A percentile compares a stretch with the other conserved stretches of the same genome.
Evolutionary conservation across 495 filamentous ascomycete genomes (phyloP).

Genomic region (Aspergillus saccharolyticus): DNA sequence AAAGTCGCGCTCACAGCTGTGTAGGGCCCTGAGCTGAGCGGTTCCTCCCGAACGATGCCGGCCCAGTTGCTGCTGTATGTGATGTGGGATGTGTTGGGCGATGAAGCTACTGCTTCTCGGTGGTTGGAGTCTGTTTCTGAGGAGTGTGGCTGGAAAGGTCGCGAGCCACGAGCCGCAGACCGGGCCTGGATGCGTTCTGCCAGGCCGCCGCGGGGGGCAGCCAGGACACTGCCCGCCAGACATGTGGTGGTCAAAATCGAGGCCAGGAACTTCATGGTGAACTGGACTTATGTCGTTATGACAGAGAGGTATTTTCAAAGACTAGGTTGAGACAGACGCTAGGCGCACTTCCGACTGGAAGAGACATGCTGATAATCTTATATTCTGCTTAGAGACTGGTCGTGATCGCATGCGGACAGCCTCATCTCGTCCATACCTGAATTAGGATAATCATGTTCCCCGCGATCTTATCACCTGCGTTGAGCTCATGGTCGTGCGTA

Average conservation of each 20-base stretch:
- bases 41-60: slow-evolving; percentile 47
- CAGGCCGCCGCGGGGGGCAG: slow-evolving; percentile 24
- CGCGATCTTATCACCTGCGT: background rate
- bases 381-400: background rate
- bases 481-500: background rate
- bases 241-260: slow-evolving; percentile 20
- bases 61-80: slow-evolving; percentile 59
- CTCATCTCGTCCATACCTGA: background rate
- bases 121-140: background rate
- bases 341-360: background rate
- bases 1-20: slow-evolving; percentile 51
- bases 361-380: background rate
- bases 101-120: slow-evolving; percentile 16
- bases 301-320: background rate
- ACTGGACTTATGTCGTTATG: background rate
- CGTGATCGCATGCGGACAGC: background rate
- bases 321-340: background rate
- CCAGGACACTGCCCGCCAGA: slow-evolving; percentile 23
- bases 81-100: slow-evolving; percentile 20
- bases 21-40: slow-evolving; percentile 41
- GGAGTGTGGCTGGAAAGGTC: slow-evolving; percentile 13
- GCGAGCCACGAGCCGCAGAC: slow-evolving; percentile 23
- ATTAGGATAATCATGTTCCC: background rate
- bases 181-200: slow-evolving; percentile 27
- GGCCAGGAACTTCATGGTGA: slow-evolving; percentile 28